phyloP scores from a whole-genome alignment of 2,329 filamentous ascomycete species.

The Alternaria gaisen region DNA sequence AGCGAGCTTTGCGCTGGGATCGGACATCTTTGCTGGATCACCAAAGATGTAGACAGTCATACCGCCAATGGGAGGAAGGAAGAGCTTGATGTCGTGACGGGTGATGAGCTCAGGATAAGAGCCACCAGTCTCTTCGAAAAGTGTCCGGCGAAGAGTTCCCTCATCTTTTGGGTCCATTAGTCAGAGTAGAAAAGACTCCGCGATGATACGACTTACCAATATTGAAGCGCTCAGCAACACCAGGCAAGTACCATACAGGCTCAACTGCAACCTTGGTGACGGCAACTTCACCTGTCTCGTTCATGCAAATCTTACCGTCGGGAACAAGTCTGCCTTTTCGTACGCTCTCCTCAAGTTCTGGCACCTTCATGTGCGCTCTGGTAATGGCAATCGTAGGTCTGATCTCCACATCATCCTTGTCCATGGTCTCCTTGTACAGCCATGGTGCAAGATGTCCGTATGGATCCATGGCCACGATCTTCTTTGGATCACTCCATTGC shows the following conservation, averaged over 20 bases:
- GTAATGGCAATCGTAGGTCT: constrained; percentile 92
- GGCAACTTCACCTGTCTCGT: constrained; percentile 83
- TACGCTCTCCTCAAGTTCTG: constrained; percentile 91
- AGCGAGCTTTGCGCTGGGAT: constrained; percentile 81
- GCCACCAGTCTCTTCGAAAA: constrained; percentile 96
- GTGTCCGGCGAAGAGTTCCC: constrained; percentile 79
- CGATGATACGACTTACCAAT: constrained; percentile 66
- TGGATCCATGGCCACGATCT: constrained; percentile 98
- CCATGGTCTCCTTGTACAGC: constrained; percentile 81
- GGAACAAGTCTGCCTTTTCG: constrained; percentile 75
- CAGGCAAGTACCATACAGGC: constrained; percentile 71
- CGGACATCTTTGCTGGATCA: constrained; percentile 91
- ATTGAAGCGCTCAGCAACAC: constrained; percentile 87
- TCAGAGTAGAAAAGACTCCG: neutral
- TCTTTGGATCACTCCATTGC: constrained; percentile 87
- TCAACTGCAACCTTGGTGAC: constrained; percentile 98
- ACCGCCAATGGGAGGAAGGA: constrained; percentile 93
- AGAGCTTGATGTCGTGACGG: constrained; percentile 91
- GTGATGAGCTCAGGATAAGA: constrained; percentile 98
- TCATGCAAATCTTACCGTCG: constrained; percentile 91
- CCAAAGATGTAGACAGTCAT: constrained; percentile 98
- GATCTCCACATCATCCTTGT: constrained; percentile 82
- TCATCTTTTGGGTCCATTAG: constrained; percentile 68
- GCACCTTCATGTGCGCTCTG: constrained; percentile 94
- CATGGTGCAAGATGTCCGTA: constrained; percentile 87